Evolutionary conservation across 768 basidiomycete genomes (phyloP).

Genomic region (Rhizopogon salebrosus): DNA sequence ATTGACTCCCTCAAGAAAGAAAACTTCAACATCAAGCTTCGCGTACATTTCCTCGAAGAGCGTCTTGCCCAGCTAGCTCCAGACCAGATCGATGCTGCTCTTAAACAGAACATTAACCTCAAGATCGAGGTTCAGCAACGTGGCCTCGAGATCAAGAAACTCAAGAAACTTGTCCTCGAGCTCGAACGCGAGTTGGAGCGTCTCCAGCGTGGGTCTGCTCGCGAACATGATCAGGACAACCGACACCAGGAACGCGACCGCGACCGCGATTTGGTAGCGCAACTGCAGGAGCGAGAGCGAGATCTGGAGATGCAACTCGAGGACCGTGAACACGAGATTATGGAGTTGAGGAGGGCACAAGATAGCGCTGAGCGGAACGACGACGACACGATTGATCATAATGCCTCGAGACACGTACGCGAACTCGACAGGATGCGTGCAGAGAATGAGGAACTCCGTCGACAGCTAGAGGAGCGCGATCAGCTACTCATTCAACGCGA

Average conservation of each 20-base stretch:
- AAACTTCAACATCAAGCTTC: constrained; percentile 94
- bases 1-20: constrained; percentile 95
- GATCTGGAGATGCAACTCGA: constrained; percentile 76
- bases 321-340: constrained; percentile 65
- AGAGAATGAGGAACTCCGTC: constrained; percentile 59
- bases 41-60: constrained; percentile 94
- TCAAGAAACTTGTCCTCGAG: constrained; percentile 83
- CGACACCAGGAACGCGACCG: constrained; percentile 20
- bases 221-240: constrained; percentile 29
- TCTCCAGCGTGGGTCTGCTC: constrained; percentile 41
- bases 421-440: constrained; percentile 54
- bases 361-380: constrained; percentile 53
- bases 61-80: constrained; percentile 85
- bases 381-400: constrained; percentile 35
- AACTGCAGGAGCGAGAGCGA: constrained; percentile 49
- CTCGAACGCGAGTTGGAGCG: constrained; percentile 77
- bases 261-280: constrained; percentile 29
- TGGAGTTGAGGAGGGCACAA: constrained; percentile 56
- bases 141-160: constrained; percentile 86
- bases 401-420: constrained; percentile 41
- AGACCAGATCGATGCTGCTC: constrained; percentile 86
- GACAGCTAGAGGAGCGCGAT: constrained; percentile 51
- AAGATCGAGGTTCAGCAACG: constrained; percentile 90
- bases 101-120: constrained; percentile 89
- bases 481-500: constrained; percentile 51